Evolutionary conservation across 306 rosid genomes (phyloP).

Genomic region (Dryas drummondii): DNA sequence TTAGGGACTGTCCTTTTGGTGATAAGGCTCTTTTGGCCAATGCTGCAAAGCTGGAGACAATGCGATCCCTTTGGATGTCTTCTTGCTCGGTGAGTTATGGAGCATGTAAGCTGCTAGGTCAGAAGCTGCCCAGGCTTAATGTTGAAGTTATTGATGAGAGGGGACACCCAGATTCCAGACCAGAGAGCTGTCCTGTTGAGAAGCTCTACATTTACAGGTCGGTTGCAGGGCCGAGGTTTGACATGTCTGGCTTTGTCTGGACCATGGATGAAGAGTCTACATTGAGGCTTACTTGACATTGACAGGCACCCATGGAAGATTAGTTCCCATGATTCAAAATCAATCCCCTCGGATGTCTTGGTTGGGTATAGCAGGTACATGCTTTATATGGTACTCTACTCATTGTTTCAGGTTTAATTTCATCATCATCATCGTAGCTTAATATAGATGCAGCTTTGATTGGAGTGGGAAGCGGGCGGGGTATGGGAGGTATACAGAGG

Average conservation of each 20-base stretch:
- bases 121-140: slow-evolving; percentile 80
- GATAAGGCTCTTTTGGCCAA: slow-evolving; percentile 97
- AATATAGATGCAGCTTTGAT: slow-evolving; percentile 46
- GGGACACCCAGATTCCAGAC: slow-evolving; percentile 75
- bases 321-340: background rate
- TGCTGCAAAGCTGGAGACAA: slow-evolving; percentile 99
- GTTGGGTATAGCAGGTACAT: slow-evolving; percentile 43
- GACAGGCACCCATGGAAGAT: background rate
- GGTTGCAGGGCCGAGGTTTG: slow-evolving; percentile 74
- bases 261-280: slow-evolving; percentile 65
- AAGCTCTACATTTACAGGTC: slow-evolving; percentile 84
- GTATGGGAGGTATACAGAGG: slow-evolving; percentile 48
- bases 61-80: slow-evolving; percentile 99
- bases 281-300: slow-evolving; percentile 43
- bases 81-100: slow-evolving; percentile 88
- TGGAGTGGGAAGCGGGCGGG: slow-evolving; percentile 32
- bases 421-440: slow-evolving; percentile 28
- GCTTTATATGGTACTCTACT: slow-evolving; percentile 29
- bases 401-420: slow-evolving; percentile 26
- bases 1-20: slow-evolving; percentile 98
- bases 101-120: slow-evolving; percentile 94
- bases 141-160: slow-evolving; percentile 97
- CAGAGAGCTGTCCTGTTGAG: slow-evolving; percentile 79
- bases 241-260: slow-evolving; percentile 88
- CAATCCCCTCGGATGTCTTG: slow-evolving; percentile 13